Percentiles rank a stretch among this genome's conserved stretches.
These are phyloP conservation scores for Venturia carpophila DNA, from an alignment of 2,329 filamentous ascomycete species.

Conservation along the genomic window DNA sequence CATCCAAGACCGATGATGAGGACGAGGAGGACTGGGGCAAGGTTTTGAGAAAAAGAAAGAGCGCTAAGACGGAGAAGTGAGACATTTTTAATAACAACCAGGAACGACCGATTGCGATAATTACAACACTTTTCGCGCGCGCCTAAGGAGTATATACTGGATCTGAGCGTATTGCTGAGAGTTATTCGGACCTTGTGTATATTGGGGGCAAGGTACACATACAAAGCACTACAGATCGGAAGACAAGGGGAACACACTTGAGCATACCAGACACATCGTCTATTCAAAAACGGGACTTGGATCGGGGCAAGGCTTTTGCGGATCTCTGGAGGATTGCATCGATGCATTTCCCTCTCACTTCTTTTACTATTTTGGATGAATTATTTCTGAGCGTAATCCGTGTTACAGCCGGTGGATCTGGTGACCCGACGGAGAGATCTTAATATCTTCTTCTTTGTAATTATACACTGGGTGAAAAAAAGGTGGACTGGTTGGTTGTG, in stretches of 20 bases:
- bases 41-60: constrained; percentile 5
- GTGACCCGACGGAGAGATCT: background rate
- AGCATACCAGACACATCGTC: background rate
- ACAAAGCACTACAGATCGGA: background rate
- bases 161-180: background rate
- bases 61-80: constrained; percentile 8
- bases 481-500: background rate
- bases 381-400: background rate
- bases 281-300: background rate
- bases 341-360: background rate
- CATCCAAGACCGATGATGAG: constrained; percentile 9
- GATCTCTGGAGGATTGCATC: background rate
- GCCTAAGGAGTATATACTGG: background rate
- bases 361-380: background rate
- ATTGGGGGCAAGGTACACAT: constrained; percentile 3
- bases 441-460: background rate
- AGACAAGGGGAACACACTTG: background rate
- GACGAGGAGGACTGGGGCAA: constrained; percentile 17
- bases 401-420: background rate
- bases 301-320: background rate
- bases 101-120: background rate
- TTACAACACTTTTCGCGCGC: background rate
- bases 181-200: background rate
- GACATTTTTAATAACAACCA: background rate
- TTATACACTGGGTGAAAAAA: background rate